phyloP scores from a whole-genome alignment of 1,139 yeast genomes.

The Sugiyamaella xylanicola region DNA sequence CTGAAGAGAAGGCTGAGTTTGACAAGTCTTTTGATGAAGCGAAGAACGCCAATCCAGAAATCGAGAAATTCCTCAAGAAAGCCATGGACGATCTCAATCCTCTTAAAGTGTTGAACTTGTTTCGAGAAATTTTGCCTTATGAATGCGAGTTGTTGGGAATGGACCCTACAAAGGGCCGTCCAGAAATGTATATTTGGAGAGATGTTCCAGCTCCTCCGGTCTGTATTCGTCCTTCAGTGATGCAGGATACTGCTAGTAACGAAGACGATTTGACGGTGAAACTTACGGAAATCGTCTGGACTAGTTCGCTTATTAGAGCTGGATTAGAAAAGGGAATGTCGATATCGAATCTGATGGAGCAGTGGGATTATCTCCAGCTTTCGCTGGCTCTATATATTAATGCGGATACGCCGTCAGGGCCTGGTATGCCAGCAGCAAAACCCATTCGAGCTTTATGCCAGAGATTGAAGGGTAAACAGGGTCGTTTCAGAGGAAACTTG shows the following conservation, averaged over 20 bases:
- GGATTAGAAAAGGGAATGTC: conserved; percentile 95
- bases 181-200: conserved; percentile 96
- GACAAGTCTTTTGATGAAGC: conserved; percentile 68
- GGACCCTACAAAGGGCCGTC: conserved; percentile 86
- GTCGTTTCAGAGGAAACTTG: conserved; percentile 96
- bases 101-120: conserved; percentile 79
- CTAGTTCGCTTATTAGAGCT: conserved; percentile 86
- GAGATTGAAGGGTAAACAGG: conserved; percentile 96
- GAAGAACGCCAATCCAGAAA: conserved; percentile 79
- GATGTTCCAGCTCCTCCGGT: conserved; percentile 99
- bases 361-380: conserved; percentile 95
- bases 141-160: conserved; percentile 94
- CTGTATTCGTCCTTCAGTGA: conserved; percentile 96
- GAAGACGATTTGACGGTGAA: conserved; percentile 98
- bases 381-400: conserved; percentile 97
- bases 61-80: conserved; percentile 82
- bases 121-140: conserved; percentile 78
- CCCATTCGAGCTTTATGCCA: conserved; percentile 98
- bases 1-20: conserved; percentile 84
- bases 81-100: conserved; percentile 96
- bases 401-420: conserved; percentile 71
- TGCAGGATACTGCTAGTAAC: conserved; percentile 90
- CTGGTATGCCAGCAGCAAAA: conserved; percentile 54
- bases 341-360: conserved; percentile 91
- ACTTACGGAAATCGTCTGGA: conserved; percentile 95